phyloP scores from a whole-genome alignment of 1,284 basidiomycete genomes.

The Ceratobasidium sp. region DNA sequence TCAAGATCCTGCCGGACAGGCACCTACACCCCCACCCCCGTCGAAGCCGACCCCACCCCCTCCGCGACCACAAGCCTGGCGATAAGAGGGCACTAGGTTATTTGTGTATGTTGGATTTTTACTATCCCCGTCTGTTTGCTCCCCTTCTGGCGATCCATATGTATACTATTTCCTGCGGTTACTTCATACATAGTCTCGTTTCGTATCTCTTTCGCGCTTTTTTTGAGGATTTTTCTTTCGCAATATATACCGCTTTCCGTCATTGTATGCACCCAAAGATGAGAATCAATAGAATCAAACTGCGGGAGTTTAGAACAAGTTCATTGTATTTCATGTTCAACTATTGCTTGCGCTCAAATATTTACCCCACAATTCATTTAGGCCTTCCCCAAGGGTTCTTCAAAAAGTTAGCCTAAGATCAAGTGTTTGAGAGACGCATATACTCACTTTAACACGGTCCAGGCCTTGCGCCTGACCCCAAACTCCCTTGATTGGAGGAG shows the following conservation, averaged over 20 bases:
- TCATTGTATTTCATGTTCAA: slow-evolving; percentile 1
- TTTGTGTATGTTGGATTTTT: slow-evolving; percentile 2
- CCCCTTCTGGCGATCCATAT: neutral
- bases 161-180: slow-evolving; percentile 22
- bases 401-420: neutral
- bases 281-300: neutral
- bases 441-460: slow-evolving; percentile 16
- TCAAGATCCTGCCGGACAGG: slow-evolving; percentile 19
- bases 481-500: neutral
- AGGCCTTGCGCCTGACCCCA: neutral
- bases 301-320: neutral
- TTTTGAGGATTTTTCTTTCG: slow-evolving; percentile 8
- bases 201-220: slow-evolving; percentile 2
- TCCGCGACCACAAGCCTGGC: slow-evolving; percentile 34
- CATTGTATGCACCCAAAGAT: neutral
- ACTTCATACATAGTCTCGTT: slow-evolving; percentile 10
- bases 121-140: neutral
- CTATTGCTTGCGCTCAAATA: neutral
- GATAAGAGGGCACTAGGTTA: neutral
- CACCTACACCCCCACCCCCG: slow-evolving; percentile 5
- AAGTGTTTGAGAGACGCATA: neutral
- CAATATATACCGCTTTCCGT: slow-evolving; percentile 16
- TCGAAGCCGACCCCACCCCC: neutral
- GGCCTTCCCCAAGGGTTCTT: neutral
- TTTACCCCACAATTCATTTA: neutral